These are phyloP conservation scores for Rhizomucor pusillus DNA, from an alignment of 371 early-diverging fungal genomes.

Conservation along the genomic window DNA sequence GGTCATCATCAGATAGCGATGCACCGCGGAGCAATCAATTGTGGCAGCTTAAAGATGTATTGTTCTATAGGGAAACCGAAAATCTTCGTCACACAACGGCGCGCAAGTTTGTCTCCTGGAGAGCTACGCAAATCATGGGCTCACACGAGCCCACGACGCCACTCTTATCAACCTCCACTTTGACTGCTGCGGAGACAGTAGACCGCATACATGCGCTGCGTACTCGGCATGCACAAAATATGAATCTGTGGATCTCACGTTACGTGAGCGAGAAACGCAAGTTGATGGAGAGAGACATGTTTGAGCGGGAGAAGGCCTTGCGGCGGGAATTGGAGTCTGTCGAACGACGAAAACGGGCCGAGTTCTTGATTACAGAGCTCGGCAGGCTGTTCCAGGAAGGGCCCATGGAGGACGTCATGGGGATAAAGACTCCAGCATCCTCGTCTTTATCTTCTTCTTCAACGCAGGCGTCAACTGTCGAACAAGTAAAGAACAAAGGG, in stretches of 20 bases:
- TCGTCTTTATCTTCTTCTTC: too few relatives aligned
- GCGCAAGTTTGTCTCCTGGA: conserved; percentile 57
- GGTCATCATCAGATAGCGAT: background rate
- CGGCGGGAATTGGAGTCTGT: conserved; percentile 10
- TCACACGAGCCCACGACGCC: background rate
- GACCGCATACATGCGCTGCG: conserved; percentile 21
- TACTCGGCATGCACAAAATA: conserved; percentile 12
- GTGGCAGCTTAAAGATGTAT: conserved; percentile 20
- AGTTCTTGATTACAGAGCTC: conserved; percentile 13
- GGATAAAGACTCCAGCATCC: too few relatives aligned
- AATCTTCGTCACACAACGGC: conserved; percentile 52
- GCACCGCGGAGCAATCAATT: too few relatives aligned
- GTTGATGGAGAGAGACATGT: conserved; percentile 13
- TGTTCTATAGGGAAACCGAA: conserved; percentile 47
- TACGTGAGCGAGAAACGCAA: conserved; percentile 27
- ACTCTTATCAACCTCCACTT: conserved; percentile 6
- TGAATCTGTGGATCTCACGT: conserved; percentile 22
- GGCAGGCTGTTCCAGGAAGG: conserved; percentile 14
- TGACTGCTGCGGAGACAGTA: conserved; percentile 18
- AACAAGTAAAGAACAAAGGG: too few relatives aligned
- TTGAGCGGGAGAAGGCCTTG: conserved; percentile 15
- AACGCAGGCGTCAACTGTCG: too few relatives aligned
- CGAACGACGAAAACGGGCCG: conserved; percentile 14
- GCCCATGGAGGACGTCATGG: background rate
- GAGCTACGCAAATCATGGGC: conserved; percentile 22